These are phyloP conservation scores for Trypanosoma cruzi DNA, from an alignment of 208 protist species.

Conservation along the genomic window DNA sequence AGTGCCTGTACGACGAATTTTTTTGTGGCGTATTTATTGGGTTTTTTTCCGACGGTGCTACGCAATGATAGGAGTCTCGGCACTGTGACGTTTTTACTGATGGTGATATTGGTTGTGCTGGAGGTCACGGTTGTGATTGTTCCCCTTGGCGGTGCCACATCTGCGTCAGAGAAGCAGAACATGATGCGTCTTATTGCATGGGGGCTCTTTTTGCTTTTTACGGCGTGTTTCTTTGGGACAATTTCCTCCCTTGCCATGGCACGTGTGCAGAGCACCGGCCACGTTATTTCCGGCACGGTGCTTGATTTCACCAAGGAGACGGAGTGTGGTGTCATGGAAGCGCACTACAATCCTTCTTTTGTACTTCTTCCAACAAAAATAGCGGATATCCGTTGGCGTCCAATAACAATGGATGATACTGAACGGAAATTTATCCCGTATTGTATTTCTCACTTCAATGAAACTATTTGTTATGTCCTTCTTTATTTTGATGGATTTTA, in stretches of 20 bases:
- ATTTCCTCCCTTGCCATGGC: conserved; percentile 74
- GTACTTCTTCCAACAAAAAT: conserved; percentile 62
- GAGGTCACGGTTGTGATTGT: conserved; percentile 76
- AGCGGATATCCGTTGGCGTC: conserved; percentile 77
- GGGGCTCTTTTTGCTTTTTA: conserved; percentile 64
- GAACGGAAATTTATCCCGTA: conserved; percentile 42
- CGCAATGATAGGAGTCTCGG: conserved; percentile 56
- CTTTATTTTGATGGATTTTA: conserved; percentile 82
- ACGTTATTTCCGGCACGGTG: conserved; percentile 55
- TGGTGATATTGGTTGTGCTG: conserved; percentile 55
- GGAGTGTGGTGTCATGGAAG: conserved; percentile 42
- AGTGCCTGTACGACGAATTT: conserved; percentile 71
- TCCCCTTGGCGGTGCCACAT: conserved; percentile 50
- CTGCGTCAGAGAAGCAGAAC: conserved; percentile 48
- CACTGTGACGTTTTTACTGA: conserved; percentile 60
- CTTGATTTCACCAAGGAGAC: conserved; percentile 64
- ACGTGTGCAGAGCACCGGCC: conserved; percentile 53
- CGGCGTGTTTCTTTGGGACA: conserved; percentile 65
- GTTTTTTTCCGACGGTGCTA: conserved; percentile 61
- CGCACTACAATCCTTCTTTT: conserved; percentile 57
- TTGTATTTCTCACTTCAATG: conserved; percentile 32
- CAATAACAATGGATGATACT: conserved; percentile 55
- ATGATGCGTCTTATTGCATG: conserved; percentile 78
- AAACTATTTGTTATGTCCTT: conserved; percentile 59
- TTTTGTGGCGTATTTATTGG: conserved; percentile 72